Percentiles rank a stretch among this genome's conserved stretches.
Conservation (phyloP, 768 basidiomycete genomes). For the Peribolospora baueri region DNA sequence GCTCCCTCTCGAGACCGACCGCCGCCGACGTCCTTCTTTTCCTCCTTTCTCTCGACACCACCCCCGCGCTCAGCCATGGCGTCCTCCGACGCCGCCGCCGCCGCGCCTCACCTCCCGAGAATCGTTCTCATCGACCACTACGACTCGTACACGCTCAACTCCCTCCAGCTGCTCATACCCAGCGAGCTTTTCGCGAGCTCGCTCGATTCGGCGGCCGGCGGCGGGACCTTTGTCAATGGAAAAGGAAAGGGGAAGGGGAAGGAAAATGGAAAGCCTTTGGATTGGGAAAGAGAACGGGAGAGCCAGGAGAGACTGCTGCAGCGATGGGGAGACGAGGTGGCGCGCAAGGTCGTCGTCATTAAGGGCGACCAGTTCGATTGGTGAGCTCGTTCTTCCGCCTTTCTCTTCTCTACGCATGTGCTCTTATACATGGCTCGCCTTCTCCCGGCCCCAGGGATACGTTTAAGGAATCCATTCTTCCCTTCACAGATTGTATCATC, state of each 20-base stretch:
- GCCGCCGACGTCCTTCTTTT: too few species aligned
- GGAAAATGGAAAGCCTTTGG: conserved; percentile 12
- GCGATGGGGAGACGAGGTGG: too few species aligned
- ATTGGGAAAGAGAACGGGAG: conserved; percentile 5
- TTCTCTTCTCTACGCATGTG: not conserved
- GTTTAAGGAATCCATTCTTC: conserved; percentile 1
- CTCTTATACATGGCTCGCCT: not conserved
- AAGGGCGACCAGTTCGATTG: conserved; percentile 8
- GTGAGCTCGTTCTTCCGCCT: not conserved
- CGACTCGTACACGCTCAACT: conserved; percentile 10
- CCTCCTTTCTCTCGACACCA: too few species aligned
- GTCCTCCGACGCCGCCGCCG: too few species aligned
- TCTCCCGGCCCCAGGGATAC: conserved; percentile 2
- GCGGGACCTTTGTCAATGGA: not conserved
- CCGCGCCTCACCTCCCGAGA: too few species aligned
- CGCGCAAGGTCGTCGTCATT: conserved; percentile 1
- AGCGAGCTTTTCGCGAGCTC: not conserved
- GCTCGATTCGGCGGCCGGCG: not conserved
- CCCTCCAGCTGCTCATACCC: conserved; percentile 4
- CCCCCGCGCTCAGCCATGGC: too few species aligned
- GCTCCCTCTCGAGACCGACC: too few species aligned
- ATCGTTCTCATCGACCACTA: conserved; percentile 7
- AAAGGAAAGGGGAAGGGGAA: not conserved
- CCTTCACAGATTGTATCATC: conserved; percentile 7
- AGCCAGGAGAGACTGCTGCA: not conserved